Evolutionary conservation across 768 basidiomycete genomes (phyloP), one percentile per base, ranked within the genome.

Genomic region (Lactarius tabidus): DNA sequence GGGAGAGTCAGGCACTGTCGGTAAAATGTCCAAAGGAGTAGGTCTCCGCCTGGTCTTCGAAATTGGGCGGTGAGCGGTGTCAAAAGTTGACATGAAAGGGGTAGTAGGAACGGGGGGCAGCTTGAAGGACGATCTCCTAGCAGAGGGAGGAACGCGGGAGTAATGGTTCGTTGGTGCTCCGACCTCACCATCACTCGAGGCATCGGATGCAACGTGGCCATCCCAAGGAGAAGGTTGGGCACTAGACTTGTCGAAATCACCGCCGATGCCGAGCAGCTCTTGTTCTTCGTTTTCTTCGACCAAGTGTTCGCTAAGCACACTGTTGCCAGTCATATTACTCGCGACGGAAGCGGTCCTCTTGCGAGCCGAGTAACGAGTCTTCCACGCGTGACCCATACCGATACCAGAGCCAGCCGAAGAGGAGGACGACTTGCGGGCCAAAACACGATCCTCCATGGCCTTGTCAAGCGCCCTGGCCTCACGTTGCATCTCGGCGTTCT

Each of bases 381-480:
- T 80, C 86, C 87, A 87, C 0, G 84, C 84, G 18, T 80, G 69
- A 43, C 86, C 87, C 85, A 88, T 86, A 45, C 87, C 85, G n/a
- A 84, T 72, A 28, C 85, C 85, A 45, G 84, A 89, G 12, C 78
- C 79, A 35, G 86, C 69, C 52, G 89, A 90, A 26, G 89, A 90
- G 14, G 74, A 75, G 20, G 91, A 91, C 0, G 83, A 79, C 71
- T 86, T 90, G 71, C 91, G 87, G 52, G 89, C 86, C 57, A 91
- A 77, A 58, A 89, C 79, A 64, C 91, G 88, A 66, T 90, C 85
- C 71, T 93, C 90, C 91, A 93, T 93, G 45, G 90, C 91, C 72
- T 86, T 89, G 77, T 94, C 91, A 41, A 94, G 83, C 18, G 85
- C 89, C 57, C 79, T 83, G n/a, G 92, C 91, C 77, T 93, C 91